Base-by-base conservation (phyloP, 2,329 filamentous ascomycete species). In the Onygenales sp. region DNA sequence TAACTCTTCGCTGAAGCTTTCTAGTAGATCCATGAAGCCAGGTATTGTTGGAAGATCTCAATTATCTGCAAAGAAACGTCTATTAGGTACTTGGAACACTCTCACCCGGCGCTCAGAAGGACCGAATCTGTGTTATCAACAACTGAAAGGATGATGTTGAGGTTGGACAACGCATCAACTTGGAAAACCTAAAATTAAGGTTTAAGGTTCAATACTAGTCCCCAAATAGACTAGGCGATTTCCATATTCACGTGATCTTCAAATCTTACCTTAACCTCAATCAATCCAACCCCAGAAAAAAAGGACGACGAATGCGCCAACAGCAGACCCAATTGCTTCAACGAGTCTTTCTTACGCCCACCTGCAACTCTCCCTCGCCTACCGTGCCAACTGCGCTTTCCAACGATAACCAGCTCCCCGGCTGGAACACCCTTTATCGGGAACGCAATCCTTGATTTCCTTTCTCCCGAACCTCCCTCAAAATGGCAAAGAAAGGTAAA, bases 401-500 rank as follows among this genome's bases (percentile, higher is more conserved):
- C 13, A 8, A 11, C 35, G 17, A n/a, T 3, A 10, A 3, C 36
- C 14, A 27, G 7, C 13, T 48, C 5, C 21, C 21, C 13, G 36
- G n/a, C 8, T 13, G 33, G 35, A 41, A 21, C 45, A 14, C 21
- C 14, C 36, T 8, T 32, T 10, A 7, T 3, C 5, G 43, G 14
- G 8, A 17, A 35, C 21, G 7, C 14, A 49, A 31, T 49, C 21
- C 21, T 27, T 27, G 21, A 27, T 27, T 27, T 1, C 21, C 21
- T 27, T 27, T 27, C 21, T 27, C 17, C 46, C 17, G 10, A 31
- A 11, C 1, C 7, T 38, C 33, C 45, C 11, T 17, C 36, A 32
- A 32, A 36, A 75, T 75, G 72, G 72, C 72, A 59, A 75, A 74
- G 64, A 75, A 73, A 70, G 48, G 72, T 74, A 63, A 53, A 17